Evolutionary conservation across 2,329 filamentous ascomycete species (phyloP).

Genomic region (Sporothrix inflata): DNA sequence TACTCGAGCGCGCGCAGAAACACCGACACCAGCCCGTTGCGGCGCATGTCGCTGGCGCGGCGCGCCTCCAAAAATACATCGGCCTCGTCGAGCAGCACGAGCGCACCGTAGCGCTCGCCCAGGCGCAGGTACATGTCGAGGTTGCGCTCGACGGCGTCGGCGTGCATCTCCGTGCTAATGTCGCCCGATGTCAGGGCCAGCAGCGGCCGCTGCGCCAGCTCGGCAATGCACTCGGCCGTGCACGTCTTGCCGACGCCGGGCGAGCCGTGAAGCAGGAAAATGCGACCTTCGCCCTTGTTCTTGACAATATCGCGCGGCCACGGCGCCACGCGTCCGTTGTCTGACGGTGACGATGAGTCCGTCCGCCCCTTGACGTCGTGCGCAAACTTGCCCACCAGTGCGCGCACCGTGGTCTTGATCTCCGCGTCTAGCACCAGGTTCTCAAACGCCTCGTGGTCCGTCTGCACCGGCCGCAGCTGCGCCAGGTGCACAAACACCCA

Average conservation of each 20-base stretch:
- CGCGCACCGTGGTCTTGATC: constrained; percentile 52
- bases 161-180: constrained; percentile 44
- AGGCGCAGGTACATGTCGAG: constrained; percentile 53
- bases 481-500: constrained; percentile 51
- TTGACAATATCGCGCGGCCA: constrained; percentile 51
- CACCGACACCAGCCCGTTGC: constrained; percentile 53
- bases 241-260: constrained; percentile 55
- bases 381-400: constrained; percentile 53
- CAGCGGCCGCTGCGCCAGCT: constrained; percentile 55
- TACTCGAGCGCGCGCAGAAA: constrained; percentile 57
- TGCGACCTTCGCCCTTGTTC: constrained; percentile 50
- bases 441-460: constrained; percentile 54
- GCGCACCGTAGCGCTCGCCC: constrained; percentile 53
- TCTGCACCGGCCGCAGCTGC: constrained; percentile 45
- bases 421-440: constrained; percentile 54
- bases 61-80: constrained; percentile 63
- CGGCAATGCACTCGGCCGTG: constrained; percentile 59
- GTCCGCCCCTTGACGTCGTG: constrained; percentile 44
- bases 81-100: constrained; percentile 62
- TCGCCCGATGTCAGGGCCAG: constrained; percentile 56
- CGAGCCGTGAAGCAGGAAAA: constrained; percentile 27
- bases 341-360: not conserved
- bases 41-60: constrained; percentile 46
- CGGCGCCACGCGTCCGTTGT: constrained; percentile 42
- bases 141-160: constrained; percentile 46